Conservation (phyloP, 2,329 filamentous ascomycete species). For the Phyllosticta paracitricarpa region DNA sequence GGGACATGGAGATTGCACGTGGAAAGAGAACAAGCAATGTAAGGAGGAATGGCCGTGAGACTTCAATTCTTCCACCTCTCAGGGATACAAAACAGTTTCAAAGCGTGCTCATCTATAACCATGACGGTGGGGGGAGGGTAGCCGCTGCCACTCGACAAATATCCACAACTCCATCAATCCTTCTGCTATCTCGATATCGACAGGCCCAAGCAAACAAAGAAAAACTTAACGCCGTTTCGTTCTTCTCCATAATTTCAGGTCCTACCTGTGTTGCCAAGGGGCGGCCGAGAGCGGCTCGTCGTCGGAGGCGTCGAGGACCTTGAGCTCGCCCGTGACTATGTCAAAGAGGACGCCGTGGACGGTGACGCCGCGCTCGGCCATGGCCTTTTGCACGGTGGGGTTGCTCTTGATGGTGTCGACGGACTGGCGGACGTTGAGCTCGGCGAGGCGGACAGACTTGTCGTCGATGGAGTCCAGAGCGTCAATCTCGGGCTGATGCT, state of each 20-base stretch:
- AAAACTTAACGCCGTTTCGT: not conserved
- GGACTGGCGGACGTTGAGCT: conserved; percentile 62
- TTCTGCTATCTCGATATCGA: not conserved
- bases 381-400: conserved; percentile 57
- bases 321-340: conserved; percentile 23
- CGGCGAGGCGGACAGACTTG: conserved; percentile 53
- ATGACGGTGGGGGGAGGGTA: not conserved
- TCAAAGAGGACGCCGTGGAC: conserved; percentile 75
- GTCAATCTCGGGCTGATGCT: conserved; percentile 42
- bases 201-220: not conserved
- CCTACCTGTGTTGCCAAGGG: conserved; percentile 6
- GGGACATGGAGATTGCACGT: not conserved
- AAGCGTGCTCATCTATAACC: not conserved
- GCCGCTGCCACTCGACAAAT: not conserved
- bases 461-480: conserved; percentile 35
- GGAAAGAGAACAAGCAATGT: not conserved
- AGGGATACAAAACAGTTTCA: not conserved
- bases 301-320: not conserved
- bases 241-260: not conserved
- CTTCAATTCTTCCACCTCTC: not conserved
- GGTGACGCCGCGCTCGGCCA: conserved; percentile 58
- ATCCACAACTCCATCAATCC: not conserved
- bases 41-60: not conserved
- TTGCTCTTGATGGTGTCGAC: conserved; percentile 60
- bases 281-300: not conserved